Evolutionary conservation across 805 yeast species (phyloP), one percentile per base, ranked within the genome.

Genomic region (Kazachstania taianensis): DNA sequence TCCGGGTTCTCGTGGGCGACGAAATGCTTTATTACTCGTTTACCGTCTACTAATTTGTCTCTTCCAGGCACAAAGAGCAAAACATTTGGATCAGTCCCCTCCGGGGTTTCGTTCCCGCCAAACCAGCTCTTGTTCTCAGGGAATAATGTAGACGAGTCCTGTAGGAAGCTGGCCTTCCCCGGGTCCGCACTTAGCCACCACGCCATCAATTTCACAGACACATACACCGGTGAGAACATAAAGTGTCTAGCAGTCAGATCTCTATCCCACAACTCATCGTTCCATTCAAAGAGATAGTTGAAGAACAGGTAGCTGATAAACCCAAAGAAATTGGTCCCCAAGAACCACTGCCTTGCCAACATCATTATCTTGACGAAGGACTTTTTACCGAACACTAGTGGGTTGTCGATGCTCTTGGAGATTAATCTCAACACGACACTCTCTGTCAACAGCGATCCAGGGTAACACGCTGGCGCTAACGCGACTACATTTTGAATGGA

Each of bases 401-500:
- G 65, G 49, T 59, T 45, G 8, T 64, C 57, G 0, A 75, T 67
- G 38, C 74, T 60, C 31, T 50, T 51, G 12, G 77, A 70, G 51
- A 82, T 71, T 41, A 79, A 70, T 43, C 65, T 67, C 17, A 82
- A 69, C 49, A 81, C 81, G 2, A 58, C 29, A 29, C 77, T 70
- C 17, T 71, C 72, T 45, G 79, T 73, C 24, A 89, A 63, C 30
- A 86, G 58, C 0, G 74, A 63, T 0, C 97, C 97, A 0, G 94
- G 94, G 53, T 73, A 92, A 2, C 84, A 78, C 0, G 97, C 97
- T 0, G 98, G 97, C 0, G 96, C 81, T 35, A 89, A 59, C 0
- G 87, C 82, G 24, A 83, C 65, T 50, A 85, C 81, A 37, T 72
- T 68, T 35, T 76, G 78, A 7, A 89, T 57, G 42, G 75, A 75